Conservation (phyloP, 768 basidiomycete species). For the Lentinula boryana region DNA sequence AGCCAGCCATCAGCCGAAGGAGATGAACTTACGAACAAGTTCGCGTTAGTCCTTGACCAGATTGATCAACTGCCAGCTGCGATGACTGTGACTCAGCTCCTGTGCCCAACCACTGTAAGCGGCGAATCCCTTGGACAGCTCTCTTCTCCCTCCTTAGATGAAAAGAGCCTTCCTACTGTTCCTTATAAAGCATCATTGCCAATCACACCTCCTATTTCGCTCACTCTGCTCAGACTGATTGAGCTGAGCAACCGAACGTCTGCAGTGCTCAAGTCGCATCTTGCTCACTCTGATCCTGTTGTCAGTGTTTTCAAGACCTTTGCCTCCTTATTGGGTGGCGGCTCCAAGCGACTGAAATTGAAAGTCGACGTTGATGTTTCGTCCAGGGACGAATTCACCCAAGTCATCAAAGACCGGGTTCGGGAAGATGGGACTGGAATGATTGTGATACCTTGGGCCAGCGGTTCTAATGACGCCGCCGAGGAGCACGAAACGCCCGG, state of each 20-base stretch:
- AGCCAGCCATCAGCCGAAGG: constrained; percentile 15
- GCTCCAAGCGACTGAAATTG: constrained; percentile 48
- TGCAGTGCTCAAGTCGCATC: constrained; percentile 75
- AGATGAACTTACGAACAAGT: constrained; percentile 46
- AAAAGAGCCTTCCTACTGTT: constrained; percentile 17
- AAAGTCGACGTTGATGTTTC: constrained; percentile 26
- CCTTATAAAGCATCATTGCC: background rate
- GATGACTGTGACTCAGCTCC: constrained; percentile 76
- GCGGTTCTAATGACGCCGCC: constrained; percentile 27
- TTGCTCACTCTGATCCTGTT: constrained; percentile 68
- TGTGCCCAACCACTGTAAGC: constrained; percentile 32
- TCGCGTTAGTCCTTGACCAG: constrained; percentile 73
- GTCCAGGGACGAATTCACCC: background rate
- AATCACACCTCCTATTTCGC: constrained; percentile 2
- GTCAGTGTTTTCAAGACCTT: constrained; percentile 75
- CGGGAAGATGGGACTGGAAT: constrained; percentile 24
- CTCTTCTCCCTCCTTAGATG: constrained; percentile 8
- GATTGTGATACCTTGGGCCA: constrained; percentile 82
- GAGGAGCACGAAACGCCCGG: constrained; percentile 20
- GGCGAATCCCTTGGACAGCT: background rate
- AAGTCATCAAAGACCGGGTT: background rate
- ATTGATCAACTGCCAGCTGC: constrained; percentile 76
- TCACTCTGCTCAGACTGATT: constrained; percentile 83
- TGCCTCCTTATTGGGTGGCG: constrained; percentile 43
- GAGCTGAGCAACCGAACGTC: constrained; percentile 88